These are phyloP conservation scores for Colletotrichum sp. DNA, from an alignment of 2,329 filamentous ascomycete genomes.

Conservation along the genomic window DNA sequence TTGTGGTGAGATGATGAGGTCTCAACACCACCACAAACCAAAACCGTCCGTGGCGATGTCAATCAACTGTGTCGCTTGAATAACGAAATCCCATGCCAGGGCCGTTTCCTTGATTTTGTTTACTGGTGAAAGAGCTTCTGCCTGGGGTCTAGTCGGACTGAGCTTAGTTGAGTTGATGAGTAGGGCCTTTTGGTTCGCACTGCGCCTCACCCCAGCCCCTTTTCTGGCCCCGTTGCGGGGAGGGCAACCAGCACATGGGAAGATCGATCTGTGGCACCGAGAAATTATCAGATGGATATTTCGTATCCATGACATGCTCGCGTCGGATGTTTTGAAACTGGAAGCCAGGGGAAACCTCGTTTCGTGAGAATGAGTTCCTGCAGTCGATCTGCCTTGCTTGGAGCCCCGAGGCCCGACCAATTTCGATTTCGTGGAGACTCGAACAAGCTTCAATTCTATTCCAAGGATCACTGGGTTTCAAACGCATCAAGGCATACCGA, in stretches of 20 bases:
- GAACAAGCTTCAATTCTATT: neutral
- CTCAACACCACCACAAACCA: neutral
- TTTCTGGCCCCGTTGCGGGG: too few relatives aligned
- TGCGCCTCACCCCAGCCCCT: neutral
- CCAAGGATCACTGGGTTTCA: neutral
- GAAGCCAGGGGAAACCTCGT: neutral
- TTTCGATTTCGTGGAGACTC: accelerated
- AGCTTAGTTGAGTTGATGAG: neutral
- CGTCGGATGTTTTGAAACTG: neutral
- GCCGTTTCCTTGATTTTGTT: neutral
- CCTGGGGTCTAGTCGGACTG: neutral
- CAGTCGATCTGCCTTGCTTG: neutral
- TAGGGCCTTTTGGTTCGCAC: neutral
- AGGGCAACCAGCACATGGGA: neutral
- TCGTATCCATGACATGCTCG: neutral
- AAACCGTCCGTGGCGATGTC: neutral
- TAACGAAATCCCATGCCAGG: neutral
- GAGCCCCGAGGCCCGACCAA: neutral
- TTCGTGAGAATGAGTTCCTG: neutral
- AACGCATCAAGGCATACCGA: neutral
- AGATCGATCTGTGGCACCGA: neutral
- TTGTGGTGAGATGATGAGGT: neutral
- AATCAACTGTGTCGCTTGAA: neutral
- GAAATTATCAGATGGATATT: neutral
- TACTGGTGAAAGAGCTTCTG: neutral